Conservation (phyloP, 208 protist species). For the Phytomonas sp. region DNA sequence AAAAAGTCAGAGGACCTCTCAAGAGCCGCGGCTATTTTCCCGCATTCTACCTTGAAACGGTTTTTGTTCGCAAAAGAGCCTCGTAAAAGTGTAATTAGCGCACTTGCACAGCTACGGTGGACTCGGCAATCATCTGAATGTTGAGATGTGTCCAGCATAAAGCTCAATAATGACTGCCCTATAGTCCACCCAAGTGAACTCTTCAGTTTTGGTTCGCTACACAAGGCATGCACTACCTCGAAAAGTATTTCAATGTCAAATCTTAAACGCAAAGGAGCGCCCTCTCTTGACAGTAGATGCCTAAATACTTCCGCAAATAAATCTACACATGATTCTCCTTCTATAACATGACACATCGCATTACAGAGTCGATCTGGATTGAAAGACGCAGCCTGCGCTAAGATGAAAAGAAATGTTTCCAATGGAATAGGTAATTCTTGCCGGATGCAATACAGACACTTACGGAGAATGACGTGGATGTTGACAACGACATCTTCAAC, state of each 20-base stretch:
- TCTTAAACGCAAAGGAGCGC: conserved; percentile 24
- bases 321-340: conserved; percentile 36
- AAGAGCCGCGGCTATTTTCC: conserved; percentile 34
- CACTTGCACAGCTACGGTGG: conserved; percentile 55
- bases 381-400: conserved; percentile 24
- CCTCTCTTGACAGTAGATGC: conserved; percentile 17
- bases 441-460: conserved; percentile 59
- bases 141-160: conserved; percentile 33
- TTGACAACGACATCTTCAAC: conserved; percentile 22
- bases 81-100: conserved; percentile 69
- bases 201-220: conserved; percentile 35
- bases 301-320: conserved; percentile 19
- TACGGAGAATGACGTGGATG: conserved; percentile 47
- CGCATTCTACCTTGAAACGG: conserved; percentile 41
- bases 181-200: conserved; percentile 33
- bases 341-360: conserved; percentile 21
- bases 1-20: conserved; percentile 64
- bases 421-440: conserved; percentile 32
- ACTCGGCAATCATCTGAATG: conserved; percentile 69
- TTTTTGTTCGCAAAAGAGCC: conserved; percentile 75
- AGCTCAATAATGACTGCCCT: conserved; percentile 37
- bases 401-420: conserved; percentile 38
- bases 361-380: conserved; percentile 22
- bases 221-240: conserved; percentile 50
- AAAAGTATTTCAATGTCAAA: conserved; percentile 65